Base-by-base conservation (phyloP, 2,329 filamentous ascomycete species). In the Arthroderma uncinatum region DNA sequence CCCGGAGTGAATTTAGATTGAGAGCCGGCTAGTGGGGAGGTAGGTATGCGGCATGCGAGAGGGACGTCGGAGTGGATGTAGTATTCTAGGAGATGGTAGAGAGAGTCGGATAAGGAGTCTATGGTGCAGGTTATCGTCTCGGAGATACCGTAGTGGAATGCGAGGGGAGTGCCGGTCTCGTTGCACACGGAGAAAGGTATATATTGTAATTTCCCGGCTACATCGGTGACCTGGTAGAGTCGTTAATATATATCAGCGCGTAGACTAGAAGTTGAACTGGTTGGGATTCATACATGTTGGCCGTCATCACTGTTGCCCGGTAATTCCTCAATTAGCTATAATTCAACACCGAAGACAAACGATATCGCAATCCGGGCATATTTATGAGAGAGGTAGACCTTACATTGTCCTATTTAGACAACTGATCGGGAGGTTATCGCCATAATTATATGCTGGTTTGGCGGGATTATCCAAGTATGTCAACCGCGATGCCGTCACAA, bases 41-140 rank as follows among this genome's bases (percentile, higher is more conserved):
- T 82, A 28, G 92, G 89, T 12, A 97, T 82, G 55, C 93, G 91
- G 73, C 93, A 98, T 56, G 89, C 84, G 53, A 97, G 79, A 8
- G 93, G 93, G 16, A 90, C 91, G 73, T 98, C 93, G 76, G 87
- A 90, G 79, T 97, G 93, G 71, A 97, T 85, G 79, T 97, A 97
- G 79, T 96, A 97, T 75, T 97, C 69, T 42, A 79, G 62, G 23
- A 80, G 66, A 63, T 82, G 80, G 62, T 81, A 77, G 36, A 78
- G 72, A 1, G 78, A 71, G 59, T 82, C 80, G 30, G 78, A 73
- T 8, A 79, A 74, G 30, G 72, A 71, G 58, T 73, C 70, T 59
- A 79, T 76, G 48, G 81, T 76, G 65, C 76, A 78, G 44, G 73
- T 77, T 60, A 82, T 73, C 50, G 95, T 90, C 70, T 74, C 70